Percentiles rank a stretch among this genome's conserved stretches.
Conservation (phyloP, 2,329 filamentous ascomycete genomes). For the Fusarium nematophilum region DNA sequence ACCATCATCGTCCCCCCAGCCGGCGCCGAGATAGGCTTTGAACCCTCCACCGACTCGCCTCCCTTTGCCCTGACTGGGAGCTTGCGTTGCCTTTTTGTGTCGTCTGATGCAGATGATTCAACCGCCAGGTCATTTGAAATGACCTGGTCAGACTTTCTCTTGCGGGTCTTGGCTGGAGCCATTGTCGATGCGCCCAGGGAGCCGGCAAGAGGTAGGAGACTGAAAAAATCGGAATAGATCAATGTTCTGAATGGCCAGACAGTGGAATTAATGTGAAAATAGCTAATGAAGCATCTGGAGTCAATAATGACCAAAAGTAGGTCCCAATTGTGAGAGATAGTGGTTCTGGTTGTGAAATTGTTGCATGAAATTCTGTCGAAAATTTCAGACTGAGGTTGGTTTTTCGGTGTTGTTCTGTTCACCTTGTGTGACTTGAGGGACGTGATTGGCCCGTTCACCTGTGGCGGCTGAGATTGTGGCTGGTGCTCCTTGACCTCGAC, state of each 20-base stretch:
- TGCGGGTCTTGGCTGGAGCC: conserved; percentile 43
- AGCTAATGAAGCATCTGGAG: not conserved
- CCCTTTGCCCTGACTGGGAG: conserved; percentile 51
- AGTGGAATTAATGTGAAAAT: not conserved
- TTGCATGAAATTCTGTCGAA: conserved; percentile 32
- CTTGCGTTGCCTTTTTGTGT: conserved; percentile 42
- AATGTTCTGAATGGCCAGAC: not conserved
- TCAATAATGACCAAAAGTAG: not conserved
- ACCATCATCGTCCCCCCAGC: conserved; percentile 47
- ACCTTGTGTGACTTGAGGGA: conserved; percentile 1
- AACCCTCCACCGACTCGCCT: conserved; percentile 28
- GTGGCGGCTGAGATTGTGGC: conserved; percentile 23
- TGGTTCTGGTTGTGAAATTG: conserved; percentile 11
- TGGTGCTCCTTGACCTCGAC: conserved; percentile 22
- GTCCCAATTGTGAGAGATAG: not conserved
- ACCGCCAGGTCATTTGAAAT: conserved; percentile 15
- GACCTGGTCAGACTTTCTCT: conserved; percentile 45
- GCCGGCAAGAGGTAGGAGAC: conserved; percentile 8
- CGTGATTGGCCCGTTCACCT: conserved; percentile 33
- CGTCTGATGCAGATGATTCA: conserved; percentile 22
- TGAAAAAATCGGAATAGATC: not conserved
- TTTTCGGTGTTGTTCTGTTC: conserved; percentile 29
- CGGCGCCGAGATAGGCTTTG: conserved; percentile 15
- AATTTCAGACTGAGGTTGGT: conserved; percentile 31
- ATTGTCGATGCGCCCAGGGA: conserved; percentile 26